Percentiles rank a stretch among this genome's conserved stretches.
Evolutionary conservation across 139 green algal species (phyloP).

Genomic region (Diplosphaera chodatii): DNA sequence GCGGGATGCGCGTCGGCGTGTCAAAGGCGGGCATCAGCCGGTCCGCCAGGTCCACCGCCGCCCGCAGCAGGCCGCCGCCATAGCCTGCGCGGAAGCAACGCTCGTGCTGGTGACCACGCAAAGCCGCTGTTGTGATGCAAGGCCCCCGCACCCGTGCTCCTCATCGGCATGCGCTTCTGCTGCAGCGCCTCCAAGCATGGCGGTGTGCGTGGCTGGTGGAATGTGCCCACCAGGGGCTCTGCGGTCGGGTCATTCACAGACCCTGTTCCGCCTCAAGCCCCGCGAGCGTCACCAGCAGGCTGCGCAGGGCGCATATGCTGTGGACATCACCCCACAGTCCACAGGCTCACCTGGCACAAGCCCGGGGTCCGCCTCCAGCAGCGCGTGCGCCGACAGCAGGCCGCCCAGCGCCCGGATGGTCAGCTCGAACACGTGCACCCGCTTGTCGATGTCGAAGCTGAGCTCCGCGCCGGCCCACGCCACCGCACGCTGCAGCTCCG

Average conservation of each 20-base stretch:
- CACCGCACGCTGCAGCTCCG: conserved; percentile 39
- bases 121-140: too few relatives aligned
- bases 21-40: conserved; percentile 78
- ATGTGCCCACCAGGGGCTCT: too few relatives aligned
- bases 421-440: conserved; percentile 58
- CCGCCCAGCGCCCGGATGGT: conserved; percentile 60
- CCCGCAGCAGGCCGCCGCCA: conserved; percentile 45
- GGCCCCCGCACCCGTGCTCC: too few relatives aligned
- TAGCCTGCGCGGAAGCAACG: too few relatives aligned
- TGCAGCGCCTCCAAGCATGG: too few relatives aligned
- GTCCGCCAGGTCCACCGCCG: conserved; percentile 59
- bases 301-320: conserved; percentile 47
- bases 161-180: too few relatives aligned
- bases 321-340: background rate
- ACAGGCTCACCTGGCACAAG: conserved; percentile 5
- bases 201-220: too few relatives aligned
- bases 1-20: conserved; percentile 64
- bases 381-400: conserved; percentile 43
- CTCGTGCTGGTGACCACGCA: too few relatives aligned
- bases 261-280: conserved; percentile 17
- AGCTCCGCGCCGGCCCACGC: conserved; percentile 34
- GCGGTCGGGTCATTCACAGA: too few relatives aligned
- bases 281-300: conserved; percentile 44
- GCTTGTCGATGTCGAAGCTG: conserved; percentile 48
- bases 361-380: conserved; percentile 12